Base-by-base conservation (phyloP, 2,329 filamentous ascomycete genomes). In the Chaetomiaceae sp. region DNA sequence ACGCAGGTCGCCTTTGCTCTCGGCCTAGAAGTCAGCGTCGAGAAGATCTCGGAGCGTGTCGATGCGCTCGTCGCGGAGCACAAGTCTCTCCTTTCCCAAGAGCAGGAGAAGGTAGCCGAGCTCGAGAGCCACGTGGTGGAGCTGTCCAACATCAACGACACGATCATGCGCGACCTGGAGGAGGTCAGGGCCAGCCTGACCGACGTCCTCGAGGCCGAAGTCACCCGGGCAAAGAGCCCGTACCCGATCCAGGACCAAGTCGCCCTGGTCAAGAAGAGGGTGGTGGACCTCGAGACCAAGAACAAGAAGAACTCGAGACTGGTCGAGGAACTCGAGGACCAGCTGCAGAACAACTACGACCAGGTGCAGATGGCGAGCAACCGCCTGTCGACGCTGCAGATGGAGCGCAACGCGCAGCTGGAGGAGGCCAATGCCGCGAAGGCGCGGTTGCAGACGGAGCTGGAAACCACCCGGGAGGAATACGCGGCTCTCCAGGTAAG, bases 311-410 rank as follows among this genome's bases (percentile, higher is more conserved):
- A 93, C 68, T 87, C 88, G 37, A 83, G 89, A 19, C 76, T 99
- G 12, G 89, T 99, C 8, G 89, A 97, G 66, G 92, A 99, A 70
- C 83, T 99, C 5, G 93, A 99, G 69, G 92, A 97, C 62, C 93
- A 99, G 68, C 82, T 99, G 48, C 91, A 92, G 65, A 89, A 80
- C 66, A 96, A 93, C 71, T 99, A 90, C 69, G 93, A 99, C 64
- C 88, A 96, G 66, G 90, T 92, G 54, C 89, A 96, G 64, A 75
- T 82, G 53, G 84, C 85, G 12, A 90, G 82, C 67, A 95, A 96
- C 71, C 84, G 92, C 48, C 73, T 97, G 47, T 96, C 91, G 46
- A 85, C 87, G 42, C 75, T 92, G 43, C 85, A 90, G 64, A 81
- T 82, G 16, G 87, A 91, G 68, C 84, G 86, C 42, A 81, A 84